Evolutionary conservation across 1,284 basidiomycete species (phyloP).

Genomic region (Ceratobasidium sp.): DNA sequence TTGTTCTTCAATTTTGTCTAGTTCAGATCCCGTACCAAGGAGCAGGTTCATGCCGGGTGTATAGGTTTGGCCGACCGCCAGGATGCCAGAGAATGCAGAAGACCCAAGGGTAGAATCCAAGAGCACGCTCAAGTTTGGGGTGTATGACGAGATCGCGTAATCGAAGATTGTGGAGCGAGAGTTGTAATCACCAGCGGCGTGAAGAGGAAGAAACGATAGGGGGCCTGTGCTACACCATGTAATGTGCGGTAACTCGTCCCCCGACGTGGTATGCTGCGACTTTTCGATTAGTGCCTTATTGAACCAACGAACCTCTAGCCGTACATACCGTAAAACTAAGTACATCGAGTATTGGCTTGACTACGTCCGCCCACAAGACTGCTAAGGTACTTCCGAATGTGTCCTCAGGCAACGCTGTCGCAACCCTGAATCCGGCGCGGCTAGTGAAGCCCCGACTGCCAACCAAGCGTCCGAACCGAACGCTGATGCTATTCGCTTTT

Average conservation of each 20-base stretch:
- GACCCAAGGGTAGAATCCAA: neutral
- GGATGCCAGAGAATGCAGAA: neutral
- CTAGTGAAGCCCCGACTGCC: neutral
- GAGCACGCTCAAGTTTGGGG: constrained; percentile 49
- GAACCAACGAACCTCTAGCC: too few relatives aligned
- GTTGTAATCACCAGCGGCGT: constrained; percentile 54
- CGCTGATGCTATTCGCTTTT: neutral
- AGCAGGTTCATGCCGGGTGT: neutral
- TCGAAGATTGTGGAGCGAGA: constrained; percentile 45
- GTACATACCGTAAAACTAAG: constrained; percentile 31
- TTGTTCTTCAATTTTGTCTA: neutral
- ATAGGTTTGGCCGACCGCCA: neutral
- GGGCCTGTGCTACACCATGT: constrained; percentile 58
- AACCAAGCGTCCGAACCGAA: neutral
- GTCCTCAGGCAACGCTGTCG: neutral
- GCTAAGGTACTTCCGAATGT: constrained; percentile 7
- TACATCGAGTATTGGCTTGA: constrained; percentile 29
- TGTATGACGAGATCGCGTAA: constrained; percentile 53
- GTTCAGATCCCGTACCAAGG: neutral
- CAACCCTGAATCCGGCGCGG: neutral
- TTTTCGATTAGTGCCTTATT: too few relatives aligned
- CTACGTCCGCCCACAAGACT: constrained; percentile 42
- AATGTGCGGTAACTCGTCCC: constrained; percentile 49
- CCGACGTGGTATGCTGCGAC: neutral
- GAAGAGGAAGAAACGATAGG: constrained; percentile 56